Evolutionary conservation across 2,329 filamentous ascomycete species (phyloP), one percentile per base, ranked within the genome.

Genomic region (Exophiala bonariae): DNA sequence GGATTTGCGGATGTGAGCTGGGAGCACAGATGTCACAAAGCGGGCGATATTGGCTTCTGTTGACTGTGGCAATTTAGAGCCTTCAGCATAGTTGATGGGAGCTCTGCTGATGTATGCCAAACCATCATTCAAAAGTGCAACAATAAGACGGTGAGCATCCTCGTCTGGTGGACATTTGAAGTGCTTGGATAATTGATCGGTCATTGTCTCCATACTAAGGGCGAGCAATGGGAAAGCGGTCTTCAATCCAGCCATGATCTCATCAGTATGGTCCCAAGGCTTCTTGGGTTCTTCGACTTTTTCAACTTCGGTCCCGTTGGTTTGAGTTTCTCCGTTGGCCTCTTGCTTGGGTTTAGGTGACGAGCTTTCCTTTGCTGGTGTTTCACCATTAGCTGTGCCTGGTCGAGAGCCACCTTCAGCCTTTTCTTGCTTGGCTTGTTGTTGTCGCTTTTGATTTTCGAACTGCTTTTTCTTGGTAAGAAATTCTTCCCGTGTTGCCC

Each of bases 91-190:
- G 1, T 89, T 88, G 11, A 80, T 79, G 9, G 92, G 92, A 68
- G 89, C 89, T 38, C 92, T 84, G 55, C 88, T 89, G 33, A 97
- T 89, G 60, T 96, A 96, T 20, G 89, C 89, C 43, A 99, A 72
- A 0, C 89, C 93, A 67, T 99, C 93, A 65, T 99, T 99, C 17
- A 99, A 81, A 9, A 99, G 75, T 2, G 93, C 95, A n/a, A 97
- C 92, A 57, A 99, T 99, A 13, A 99, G 78, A 40, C 93, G 82
- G 68, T 97, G 97, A 2, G 93, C 95, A 72, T 99, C 93, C 66
- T 99, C 93, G 61, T 99, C 93, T 0, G 92, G 92, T 11, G 92
- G 92, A 61, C 93, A 97, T 72, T 99, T 99, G 80, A 99, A 99
- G 70, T 97, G 87, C 76, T 97, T 97, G 67, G 93, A 87, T 49